phyloP scores from a whole-genome alignment of 106 monocot genomes.

The Allium sativum region DNA sequence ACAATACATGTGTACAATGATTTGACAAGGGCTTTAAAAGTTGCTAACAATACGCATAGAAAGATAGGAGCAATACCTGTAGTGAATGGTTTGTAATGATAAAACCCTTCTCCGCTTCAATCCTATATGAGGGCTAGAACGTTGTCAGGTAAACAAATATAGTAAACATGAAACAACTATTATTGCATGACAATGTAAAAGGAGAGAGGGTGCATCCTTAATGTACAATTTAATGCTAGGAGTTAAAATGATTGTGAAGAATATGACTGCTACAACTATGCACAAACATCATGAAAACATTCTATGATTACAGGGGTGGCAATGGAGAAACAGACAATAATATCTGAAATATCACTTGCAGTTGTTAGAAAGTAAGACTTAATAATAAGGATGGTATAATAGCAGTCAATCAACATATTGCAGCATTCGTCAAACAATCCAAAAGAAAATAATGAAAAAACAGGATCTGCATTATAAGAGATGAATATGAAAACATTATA shows the following conservation, averaged over 20 bases:
- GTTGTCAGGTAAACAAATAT: too few species aligned
- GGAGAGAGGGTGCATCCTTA: not conserved
- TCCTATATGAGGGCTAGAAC: conserved; percentile 26
- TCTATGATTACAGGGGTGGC: too few species aligned
- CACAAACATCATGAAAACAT: too few species aligned
- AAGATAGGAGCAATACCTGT: conserved; percentile 28
- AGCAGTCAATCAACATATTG: too few species aligned
- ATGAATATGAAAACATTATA: not conserved
- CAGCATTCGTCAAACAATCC: not conserved
- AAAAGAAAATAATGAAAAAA: not conserved
- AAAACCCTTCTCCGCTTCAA: conserved; percentile 81
- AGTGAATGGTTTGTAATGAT: conserved; percentile 80
- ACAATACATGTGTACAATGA: not conserved
- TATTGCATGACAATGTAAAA: not conserved
- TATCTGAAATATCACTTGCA: too few species aligned
- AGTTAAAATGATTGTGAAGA: not conserved
- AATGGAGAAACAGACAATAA: too few species aligned
- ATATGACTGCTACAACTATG: not conserved
- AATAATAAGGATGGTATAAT: too few species aligned
- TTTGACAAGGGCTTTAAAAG: not conserved
- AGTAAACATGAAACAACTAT: too few species aligned
- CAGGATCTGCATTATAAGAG: not conserved
- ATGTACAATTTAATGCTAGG: not conserved
- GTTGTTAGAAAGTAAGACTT: too few species aligned
- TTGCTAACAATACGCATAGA: not conserved